Base-by-base conservation (phyloP, 2,329 filamentous ascomycete genomes). In the Arthrinium puccinioides region DNA sequence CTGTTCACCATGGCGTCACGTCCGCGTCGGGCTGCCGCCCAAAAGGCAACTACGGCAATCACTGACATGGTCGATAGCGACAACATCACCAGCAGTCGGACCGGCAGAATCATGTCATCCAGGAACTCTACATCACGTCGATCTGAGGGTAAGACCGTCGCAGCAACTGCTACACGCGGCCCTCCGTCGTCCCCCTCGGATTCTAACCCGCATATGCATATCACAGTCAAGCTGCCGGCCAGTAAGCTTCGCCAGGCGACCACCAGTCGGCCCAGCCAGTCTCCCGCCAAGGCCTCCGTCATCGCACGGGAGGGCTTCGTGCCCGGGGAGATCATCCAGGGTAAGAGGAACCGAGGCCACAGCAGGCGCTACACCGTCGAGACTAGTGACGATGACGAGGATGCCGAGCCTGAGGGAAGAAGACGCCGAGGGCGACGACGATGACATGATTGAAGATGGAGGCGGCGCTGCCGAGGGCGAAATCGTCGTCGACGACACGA, bases 351-450 rank as follows among this genome's bases (percentile, higher is more conserved):
- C 40, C 67, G 73, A 8, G 70, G 69, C 6, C 66, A 64, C 14
- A 74, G 75, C 58, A 78, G 77, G 59, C 77, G 67, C 46, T 79
- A 79, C 38, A 70, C 76, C 24, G 70, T 79, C 18, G 74, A 77
- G 43, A 74, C 70, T 25, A 64, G 64, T 44, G 61, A 58, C 8
- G 63, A 64, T 21, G 62, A 60, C 13, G 65, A 70, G 23, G 55
- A 62, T 23, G 64, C 59, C 5, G 63, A 66, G 21, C 61, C 60
- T 10, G 63, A 63, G 20, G 62, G 57, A 61, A 21, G 54, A 49
- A 16, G 61, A 61, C 14, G 60, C 55, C 25, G 58, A 61, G 37
- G 60, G 51, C 43, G 63, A 63, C 19, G 62, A 66, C 11, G 64
- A 61, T 3, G 48, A 48, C 9, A 50, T 54, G 16, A 46, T 47